Evolutionary conservation across 2,329 filamentous ascomycete species (phyloP).

Genomic region (Scorias spongiosa): DNA sequence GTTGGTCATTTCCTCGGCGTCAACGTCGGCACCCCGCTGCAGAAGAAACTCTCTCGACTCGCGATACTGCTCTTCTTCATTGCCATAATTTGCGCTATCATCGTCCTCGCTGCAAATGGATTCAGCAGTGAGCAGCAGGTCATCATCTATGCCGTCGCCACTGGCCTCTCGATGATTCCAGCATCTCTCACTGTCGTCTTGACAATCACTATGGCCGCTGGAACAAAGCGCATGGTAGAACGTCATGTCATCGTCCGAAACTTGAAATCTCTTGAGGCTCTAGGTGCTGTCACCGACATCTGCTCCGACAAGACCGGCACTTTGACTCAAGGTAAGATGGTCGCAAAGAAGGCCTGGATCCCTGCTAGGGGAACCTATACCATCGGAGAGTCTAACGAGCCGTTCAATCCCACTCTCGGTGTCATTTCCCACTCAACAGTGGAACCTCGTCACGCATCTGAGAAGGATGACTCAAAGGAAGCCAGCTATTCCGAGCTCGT

Average conservation of each 20-base stretch:
- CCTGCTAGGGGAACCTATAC: slow-evolving; percentile 45
- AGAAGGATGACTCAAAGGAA: slow-evolving; percentile 4
- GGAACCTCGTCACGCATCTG: slow-evolving; percentile 5
- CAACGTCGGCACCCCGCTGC: slow-evolving; percentile 65
- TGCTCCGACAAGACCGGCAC: slow-evolving; percentile 59
- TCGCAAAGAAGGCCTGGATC: slow-evolving; percentile 47
- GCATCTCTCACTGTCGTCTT: slow-evolving; percentile 30
- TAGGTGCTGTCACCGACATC: slow-evolving; percentile 50
- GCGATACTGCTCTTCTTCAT: slow-evolving; percentile 66
- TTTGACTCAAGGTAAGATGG: slow-evolving; percentile 42
- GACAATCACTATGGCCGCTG: slow-evolving; percentile 34
- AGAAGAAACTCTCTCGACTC: slow-evolving; percentile 73
- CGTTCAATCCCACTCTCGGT: slow-evolving; percentile 46
- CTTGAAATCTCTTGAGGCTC: slow-evolving; percentile 48
- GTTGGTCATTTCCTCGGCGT: slow-evolving; percentile 51
- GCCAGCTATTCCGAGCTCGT: slow-evolving; percentile 3
- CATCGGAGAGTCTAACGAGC: slow-evolving; percentile 40
- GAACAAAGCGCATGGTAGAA: slow-evolving; percentile 48
- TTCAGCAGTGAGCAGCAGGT: slow-evolving; percentile 41
- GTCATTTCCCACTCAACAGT: slow-evolving; percentile 31
- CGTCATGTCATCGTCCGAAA: slow-evolving; percentile 52
- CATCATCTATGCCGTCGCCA: slow-evolving; percentile 51
- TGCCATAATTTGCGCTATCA: slow-evolving; percentile 53
- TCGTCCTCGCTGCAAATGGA: slow-evolving; percentile 50
- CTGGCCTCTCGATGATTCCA: slow-evolving; percentile 46